Evolutionary conservation across 345 rosid genomes (phyloP).

Genomic region (Noccaea bulbosa): DNA sequence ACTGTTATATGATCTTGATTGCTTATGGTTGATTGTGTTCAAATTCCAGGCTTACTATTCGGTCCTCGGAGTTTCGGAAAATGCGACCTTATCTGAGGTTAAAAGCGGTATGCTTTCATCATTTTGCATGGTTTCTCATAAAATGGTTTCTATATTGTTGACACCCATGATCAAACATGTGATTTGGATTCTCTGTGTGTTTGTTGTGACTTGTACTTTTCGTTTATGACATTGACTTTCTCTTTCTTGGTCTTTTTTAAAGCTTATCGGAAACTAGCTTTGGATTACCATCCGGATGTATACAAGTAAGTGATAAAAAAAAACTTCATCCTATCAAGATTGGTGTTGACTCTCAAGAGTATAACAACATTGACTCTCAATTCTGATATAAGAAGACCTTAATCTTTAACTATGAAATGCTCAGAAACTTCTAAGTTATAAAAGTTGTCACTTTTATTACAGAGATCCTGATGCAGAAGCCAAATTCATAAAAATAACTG

Average conservation of each 20-base stretch:
- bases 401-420: no score
- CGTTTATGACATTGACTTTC: background rate
- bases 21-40: constrained; percentile 10
- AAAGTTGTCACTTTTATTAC: constrained; percentile 25
- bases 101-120: background rate
- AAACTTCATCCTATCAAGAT: background rate
- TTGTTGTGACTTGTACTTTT: no score
- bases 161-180: background rate
- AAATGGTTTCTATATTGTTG: no score
- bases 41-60: constrained; percentile 74
- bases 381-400: no score
- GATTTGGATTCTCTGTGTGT: background rate
- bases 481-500: constrained; percentile 91
- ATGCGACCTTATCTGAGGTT: constrained; percentile 55
- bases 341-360: background rate
- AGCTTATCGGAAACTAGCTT: constrained; percentile 95
- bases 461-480: constrained; percentile 89
- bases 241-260: constrained; percentile 40
- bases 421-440: background rate
- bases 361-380: background rate
- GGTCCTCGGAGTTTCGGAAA: constrained; percentile 82
- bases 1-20: background rate
- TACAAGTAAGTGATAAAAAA: constrained; percentile 82
- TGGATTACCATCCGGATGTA: constrained; percentile 93
- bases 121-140: no score